Evolutionary conservation across 306 rosid species (phyloP).

Genomic region (Fagus sylvatica): DNA sequence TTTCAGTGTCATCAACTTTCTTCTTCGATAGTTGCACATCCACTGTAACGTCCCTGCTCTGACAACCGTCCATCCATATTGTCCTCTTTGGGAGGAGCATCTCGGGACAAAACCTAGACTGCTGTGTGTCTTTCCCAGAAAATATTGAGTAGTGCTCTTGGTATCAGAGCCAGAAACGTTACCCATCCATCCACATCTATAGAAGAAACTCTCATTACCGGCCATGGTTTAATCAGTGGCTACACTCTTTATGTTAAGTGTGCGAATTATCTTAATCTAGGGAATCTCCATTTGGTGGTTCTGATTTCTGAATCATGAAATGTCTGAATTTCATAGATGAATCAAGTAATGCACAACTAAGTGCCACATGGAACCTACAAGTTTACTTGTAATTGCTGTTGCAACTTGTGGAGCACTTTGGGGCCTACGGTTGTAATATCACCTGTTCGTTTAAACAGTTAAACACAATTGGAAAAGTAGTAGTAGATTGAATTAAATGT

Average conservation of each 20-base stretch:
- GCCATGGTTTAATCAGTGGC: background rate
- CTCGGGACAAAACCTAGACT: too few species aligned
- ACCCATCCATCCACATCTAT: background rate
- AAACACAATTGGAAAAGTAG: background rate
- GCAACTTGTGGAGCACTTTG: constrained; percentile 23
- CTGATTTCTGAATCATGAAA: background rate
- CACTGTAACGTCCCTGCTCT: too few species aligned
- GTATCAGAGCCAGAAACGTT: too few species aligned
- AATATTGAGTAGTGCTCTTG: too few species aligned
- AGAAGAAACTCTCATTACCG: background rate
- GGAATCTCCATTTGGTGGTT: background rate
- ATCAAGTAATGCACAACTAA: background rate
- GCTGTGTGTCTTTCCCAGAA: too few species aligned
- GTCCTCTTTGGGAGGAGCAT: too few species aligned
- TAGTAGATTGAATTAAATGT: background rate
- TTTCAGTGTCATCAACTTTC: background rate
- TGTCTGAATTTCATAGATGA: background rate
- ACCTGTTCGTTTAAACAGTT: constrained; percentile 10
- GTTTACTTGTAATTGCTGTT: background rate
- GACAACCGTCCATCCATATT: too few species aligned
- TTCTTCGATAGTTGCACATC: background rate
- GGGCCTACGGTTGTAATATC: constrained; percentile 26
- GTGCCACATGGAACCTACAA: background rate
- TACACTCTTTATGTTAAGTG: background rate
- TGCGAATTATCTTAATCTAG: background rate